phyloP scores from a whole-genome alignment of 805 yeast genomes.

The Barnettozyma vustinii region DNA sequence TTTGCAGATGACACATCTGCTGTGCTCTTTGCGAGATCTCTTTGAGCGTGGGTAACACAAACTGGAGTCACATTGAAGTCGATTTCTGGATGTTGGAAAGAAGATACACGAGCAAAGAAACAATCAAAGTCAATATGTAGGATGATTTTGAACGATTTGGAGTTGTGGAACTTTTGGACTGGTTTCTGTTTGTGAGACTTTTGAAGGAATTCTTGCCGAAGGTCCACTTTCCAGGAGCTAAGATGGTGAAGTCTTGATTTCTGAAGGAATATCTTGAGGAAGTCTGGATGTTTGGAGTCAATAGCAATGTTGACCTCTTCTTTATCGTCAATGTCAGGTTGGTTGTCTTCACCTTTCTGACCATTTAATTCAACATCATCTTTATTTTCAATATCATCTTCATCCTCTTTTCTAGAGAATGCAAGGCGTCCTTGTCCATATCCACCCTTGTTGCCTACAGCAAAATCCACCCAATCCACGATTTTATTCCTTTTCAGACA shows the following conservation, averaged over 20 bases:
- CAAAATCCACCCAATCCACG: constrained; percentile 68
- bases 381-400: constrained; percentile 5
- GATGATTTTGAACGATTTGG: constrained; percentile 30
- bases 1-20: constrained; percentile 92
- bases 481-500: constrained; percentile 43
- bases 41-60: constrained; percentile 50
- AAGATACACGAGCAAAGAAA: constrained; percentile 85
- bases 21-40: constrained; percentile 29
- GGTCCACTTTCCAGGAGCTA: constrained; percentile 78
- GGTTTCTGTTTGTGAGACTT: constrained; percentile 11
- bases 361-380: constrained; percentile 5
- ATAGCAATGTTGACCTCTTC: constrained; percentile 15
- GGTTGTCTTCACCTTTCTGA: constrained; percentile 8
- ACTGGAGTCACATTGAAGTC: constrained; percentile 47
- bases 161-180: background rate
- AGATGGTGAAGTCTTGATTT: constrained; percentile 85
- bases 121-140: constrained; percentile 92
- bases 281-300: constrained; percentile 75
- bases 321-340: background rate
- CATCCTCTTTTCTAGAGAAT: constrained; percentile 7
- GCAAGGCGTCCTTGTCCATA: constrained; percentile 43
- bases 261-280: constrained; percentile 63
- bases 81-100: constrained; percentile 48
- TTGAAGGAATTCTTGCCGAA: constrained; percentile 55
- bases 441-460: constrained; percentile 40